Conservation (phyloP, 2,329 filamentous ascomycete species). For the Dactylellina haptotyla region DNA sequence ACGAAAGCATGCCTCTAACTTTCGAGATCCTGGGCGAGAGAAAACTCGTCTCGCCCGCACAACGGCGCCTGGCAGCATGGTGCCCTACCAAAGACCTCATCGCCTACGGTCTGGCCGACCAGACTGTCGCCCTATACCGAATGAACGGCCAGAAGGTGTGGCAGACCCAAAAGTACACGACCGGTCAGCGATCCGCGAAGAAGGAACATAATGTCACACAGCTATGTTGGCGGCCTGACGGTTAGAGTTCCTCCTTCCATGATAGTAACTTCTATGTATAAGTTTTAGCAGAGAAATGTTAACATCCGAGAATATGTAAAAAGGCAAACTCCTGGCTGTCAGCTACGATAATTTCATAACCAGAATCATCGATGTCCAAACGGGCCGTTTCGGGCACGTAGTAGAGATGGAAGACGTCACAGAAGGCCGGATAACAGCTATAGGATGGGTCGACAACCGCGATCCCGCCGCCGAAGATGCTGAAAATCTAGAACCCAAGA, state of each 20-base stretch:
- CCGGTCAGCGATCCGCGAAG: constrained; percentile 54
- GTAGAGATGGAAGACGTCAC: constrained; percentile 56
- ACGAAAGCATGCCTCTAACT: constrained; percentile 27
- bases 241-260: constrained; percentile 28
- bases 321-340: constrained; percentile 58
- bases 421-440: constrained; percentile 56
- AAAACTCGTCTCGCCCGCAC: constrained; percentile 56
- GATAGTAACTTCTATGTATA: neutral
- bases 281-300: neutral
- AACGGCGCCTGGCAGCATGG: constrained; percentile 56
- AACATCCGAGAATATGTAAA: neutral
- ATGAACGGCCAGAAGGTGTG: constrained; percentile 59
- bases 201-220: constrained; percentile 55
- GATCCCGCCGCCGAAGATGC: constrained; percentile 39
- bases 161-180: constrained; percentile 52
- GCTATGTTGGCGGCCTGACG: constrained; percentile 58
- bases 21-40: constrained; percentile 57
- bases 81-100: constrained; percentile 58
- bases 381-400: constrained; percentile 57
- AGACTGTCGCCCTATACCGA: constrained; percentile 57
- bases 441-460: constrained; percentile 58
- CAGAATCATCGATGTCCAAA: constrained; percentile 58
- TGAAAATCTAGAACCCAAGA: constrained; percentile 49
- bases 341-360: constrained; percentile 58
- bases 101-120: constrained; percentile 56